Evolutionary conservation across 2,329 filamentous ascomycete species (phyloP), one percentile per base, ranked within the genome.

Genomic region (Xylaria sp.): DNA sequence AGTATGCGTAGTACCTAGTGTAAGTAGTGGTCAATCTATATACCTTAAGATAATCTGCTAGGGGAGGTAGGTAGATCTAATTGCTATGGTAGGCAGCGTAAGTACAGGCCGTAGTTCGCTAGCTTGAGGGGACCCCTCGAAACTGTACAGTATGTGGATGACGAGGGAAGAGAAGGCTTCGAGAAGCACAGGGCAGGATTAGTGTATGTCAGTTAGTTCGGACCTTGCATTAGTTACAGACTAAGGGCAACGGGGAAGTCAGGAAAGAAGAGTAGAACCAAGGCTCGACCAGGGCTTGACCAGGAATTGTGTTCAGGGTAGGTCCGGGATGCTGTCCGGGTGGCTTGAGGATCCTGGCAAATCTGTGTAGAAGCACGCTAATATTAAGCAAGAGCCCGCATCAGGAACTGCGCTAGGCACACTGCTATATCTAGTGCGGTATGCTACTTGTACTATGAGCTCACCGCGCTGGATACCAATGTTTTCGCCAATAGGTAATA

Each of bases 241-340:
- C 69, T 63, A 73, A 68, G 69, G 72, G 72, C 69, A 69, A 73
- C 74, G 74, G 75, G 75, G 75, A 76, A 75, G 68, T 70, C 56
- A 71, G 73, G 66, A 73, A 67, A 28, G 56, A 60, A 63, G 33
- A 39, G 62, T n/a, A 65, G 66, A 68, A 33, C 66, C 62, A 68
- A 55, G 66, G 67, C 25, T 58, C 58, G 20, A 33, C 43, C 58
- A 62, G 62, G 62, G 66, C 48, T 54, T 56, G 52, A 43, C 54
- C 60, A 58, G 28, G 51, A 51, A 49, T 31, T 31, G 25, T 52
- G 15, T 69, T 69, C 55, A 66, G 68, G 63, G 56, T 62, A 60
- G 41, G 43, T 67, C 57, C 67, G 25, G 64, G 57, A 57, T 51
- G 18, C 12, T 48, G 60, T 48, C 64, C 49, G 56, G 64, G 59